These are phyloP conservation scores for Candida piceae DNA, from an alignment of 805 yeast genomes.

Conservation along the genomic window DNA sequence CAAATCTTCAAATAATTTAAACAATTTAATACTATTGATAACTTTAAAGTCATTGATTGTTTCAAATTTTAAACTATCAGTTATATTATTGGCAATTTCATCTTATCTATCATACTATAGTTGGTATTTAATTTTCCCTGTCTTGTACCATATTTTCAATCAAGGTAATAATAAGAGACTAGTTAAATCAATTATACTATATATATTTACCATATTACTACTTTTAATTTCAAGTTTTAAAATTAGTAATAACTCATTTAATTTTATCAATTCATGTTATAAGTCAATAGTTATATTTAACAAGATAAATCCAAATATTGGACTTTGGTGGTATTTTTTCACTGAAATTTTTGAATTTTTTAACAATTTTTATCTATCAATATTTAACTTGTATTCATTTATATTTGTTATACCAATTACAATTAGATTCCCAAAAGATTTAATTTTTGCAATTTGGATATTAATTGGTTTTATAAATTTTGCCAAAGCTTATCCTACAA, in stretches of 20 bases:
- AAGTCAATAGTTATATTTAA: conserved; percentile 53
- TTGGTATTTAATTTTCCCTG: conserved; percentile 53
- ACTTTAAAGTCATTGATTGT: conserved; percentile 41
- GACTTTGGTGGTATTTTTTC: conserved; percentile 98
- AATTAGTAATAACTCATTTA: conserved; percentile 34
- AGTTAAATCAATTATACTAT: not conserved
- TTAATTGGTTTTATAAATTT: conserved; percentile 42
- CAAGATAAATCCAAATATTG: conserved; percentile 83
- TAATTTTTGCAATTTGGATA: conserved; percentile 36
- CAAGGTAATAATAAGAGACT: not conserved
- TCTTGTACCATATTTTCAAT: conserved; percentile 31
- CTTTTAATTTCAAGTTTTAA: conserved; percentile 36
- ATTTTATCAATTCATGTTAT: conserved; percentile 50
- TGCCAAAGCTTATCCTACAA: conserved; percentile 80
- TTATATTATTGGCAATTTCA: conserved; percentile 55
- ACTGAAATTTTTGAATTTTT: conserved; percentile 92
- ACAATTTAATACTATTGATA: conserved; percentile 51
- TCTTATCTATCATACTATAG: conserved; percentile 63
- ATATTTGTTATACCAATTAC: conserved; percentile 72
- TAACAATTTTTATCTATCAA: conserved; percentile 73
- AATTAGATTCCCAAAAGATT: conserved; percentile 46
- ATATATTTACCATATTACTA: conserved; percentile 9
- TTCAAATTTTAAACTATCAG: conserved; percentile 37
- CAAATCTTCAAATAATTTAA: conserved; percentile 59
- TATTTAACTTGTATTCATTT: conserved; percentile 72